These are phyloP conservation scores for Pichia sp. DNA, from an alignment of 1,139 yeast genomes.

Conservation along the genomic window DNA sequence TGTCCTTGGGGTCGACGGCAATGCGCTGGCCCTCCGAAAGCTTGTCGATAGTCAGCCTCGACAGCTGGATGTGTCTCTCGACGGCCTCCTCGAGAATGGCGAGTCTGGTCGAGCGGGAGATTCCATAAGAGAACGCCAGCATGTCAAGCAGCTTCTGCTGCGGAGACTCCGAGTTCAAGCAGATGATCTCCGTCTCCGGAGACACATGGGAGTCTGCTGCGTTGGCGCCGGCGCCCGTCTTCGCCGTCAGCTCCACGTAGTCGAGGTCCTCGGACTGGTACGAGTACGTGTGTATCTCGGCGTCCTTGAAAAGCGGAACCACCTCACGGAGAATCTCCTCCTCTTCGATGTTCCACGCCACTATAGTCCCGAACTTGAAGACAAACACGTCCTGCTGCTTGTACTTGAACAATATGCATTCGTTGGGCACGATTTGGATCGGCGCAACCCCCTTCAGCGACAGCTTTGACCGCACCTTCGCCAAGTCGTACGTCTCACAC, in stretches of 20 bases:
- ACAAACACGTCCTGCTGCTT: constrained; percentile 43
- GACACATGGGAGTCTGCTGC: constrained; percentile 11
- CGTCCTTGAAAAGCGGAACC: constrained; percentile 42
- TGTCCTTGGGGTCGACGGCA: constrained; percentile 57
- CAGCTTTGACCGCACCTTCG: constrained; percentile 36
- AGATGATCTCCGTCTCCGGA: constrained; percentile 20
- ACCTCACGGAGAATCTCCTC: constrained; percentile 38
- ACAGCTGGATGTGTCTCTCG: constrained; percentile 59
- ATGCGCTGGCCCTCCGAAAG: constrained; percentile 61
- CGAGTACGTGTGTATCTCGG: constrained; percentile 49
- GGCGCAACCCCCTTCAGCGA: constrained; percentile 36
- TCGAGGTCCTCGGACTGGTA: constrained; percentile 86
- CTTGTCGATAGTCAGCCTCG: constrained; percentile 61
- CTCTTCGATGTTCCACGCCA: constrained; percentile 78
- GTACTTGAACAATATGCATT: constrained; percentile 49
- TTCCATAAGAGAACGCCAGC: constrained; percentile 85
- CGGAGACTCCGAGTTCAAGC: constrained; percentile 36
- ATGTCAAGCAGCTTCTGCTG: constrained; percentile 60
- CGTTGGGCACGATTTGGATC: constrained; percentile 55
- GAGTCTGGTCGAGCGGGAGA: constrained; percentile 79
- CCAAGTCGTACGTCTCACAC: constrained; percentile 64
- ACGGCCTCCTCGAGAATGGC: constrained; percentile 72
- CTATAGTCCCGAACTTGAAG: constrained; percentile 67
- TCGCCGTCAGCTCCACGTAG: constrained; percentile 50
- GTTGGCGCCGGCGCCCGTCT: constrained; percentile 19